These are phyloP conservation scores for Rubus idaeus DNA, from an alignment of 306 rosid species.

Conservation along the genomic window DNA sequence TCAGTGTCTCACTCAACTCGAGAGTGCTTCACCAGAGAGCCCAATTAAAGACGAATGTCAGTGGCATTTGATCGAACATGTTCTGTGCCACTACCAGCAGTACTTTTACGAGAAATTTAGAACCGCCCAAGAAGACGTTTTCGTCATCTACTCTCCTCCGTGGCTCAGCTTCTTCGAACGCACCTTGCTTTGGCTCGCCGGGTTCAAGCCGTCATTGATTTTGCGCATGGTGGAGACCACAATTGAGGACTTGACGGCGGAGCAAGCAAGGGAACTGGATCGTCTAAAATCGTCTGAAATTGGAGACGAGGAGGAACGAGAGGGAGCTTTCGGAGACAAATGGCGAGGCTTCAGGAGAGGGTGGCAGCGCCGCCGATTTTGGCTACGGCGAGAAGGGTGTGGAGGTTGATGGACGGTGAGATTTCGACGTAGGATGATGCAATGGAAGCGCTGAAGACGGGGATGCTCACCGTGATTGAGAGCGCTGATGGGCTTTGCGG, in stretches of 20 bases:
- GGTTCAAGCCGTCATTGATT: slow-evolving; percentile 32
- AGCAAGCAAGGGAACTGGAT: slow-evolving; percentile 7
- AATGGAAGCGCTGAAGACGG: slow-evolving; percentile 27
- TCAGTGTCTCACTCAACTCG: too few relatives aligned
- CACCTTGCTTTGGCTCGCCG: slow-evolving; percentile 43
- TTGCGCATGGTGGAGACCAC: slow-evolving; percentile 24
- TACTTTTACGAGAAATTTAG: slow-evolving; percentile 28
- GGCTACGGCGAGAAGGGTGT: slow-evolving; percentile 12
- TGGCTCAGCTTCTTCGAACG: slow-evolving; percentile 44
- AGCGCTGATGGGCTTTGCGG: slow-evolving; percentile 28
- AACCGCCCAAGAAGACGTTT: slow-evolving; percentile 29
- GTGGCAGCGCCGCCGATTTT: slow-evolving; percentile 32
- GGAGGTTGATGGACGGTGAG: slow-evolving; percentile 26
- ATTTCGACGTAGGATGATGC: slow-evolving; percentile 19
- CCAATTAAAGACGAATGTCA: neutral
- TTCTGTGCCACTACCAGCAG: slow-evolving; percentile 35
- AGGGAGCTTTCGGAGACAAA: slow-evolving; percentile 23
- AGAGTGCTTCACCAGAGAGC: neutral
- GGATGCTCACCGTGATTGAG: slow-evolving; percentile 21
- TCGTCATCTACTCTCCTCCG: slow-evolving; percentile 32
- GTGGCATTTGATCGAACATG: slow-evolving; percentile 28
- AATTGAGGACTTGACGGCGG: slow-evolving; percentile 15
- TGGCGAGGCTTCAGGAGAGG: slow-evolving; percentile 42
- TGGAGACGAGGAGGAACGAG: slow-evolving; percentile 24
- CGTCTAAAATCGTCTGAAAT: slow-evolving; percentile 18